Evolutionary conservation across 257 asterid genomes (phyloP).

Genomic region (Scutellaria minor): DNA sequence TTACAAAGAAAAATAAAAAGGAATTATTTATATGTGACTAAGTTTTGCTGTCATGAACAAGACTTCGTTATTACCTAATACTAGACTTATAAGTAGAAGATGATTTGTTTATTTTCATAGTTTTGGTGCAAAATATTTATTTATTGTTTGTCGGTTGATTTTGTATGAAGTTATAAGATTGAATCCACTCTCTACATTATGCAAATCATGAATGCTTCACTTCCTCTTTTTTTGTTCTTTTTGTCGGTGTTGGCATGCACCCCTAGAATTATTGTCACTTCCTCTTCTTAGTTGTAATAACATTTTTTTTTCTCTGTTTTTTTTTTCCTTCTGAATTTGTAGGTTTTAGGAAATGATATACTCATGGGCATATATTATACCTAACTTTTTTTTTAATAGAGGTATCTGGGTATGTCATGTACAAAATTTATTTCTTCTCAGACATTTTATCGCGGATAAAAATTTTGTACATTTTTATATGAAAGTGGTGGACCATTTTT

Average conservation of each 20-base stretch:
- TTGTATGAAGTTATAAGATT: slow-evolving; percentile 22
- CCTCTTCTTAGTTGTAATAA: too few species aligned
- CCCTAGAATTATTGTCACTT: too few species aligned
- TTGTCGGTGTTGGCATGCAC: slow-evolving; percentile 50
- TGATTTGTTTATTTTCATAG: neutral
- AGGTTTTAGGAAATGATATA: too few species aligned
- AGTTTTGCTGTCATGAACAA: neutral
- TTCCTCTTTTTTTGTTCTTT: neutral
- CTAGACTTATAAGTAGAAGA: neutral
- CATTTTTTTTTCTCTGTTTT: too few species aligned
- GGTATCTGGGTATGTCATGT: too few species aligned
- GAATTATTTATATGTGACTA: neutral
- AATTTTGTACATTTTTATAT: too few species aligned
- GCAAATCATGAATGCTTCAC: slow-evolving; percentile 47
- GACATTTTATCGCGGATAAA: too few species aligned
- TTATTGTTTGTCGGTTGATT: slow-evolving; percentile 35
- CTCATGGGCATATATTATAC: too few species aligned
- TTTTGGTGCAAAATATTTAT: neutral
- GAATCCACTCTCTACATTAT: slow-evolving; percentile 33
- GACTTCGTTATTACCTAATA: neutral
- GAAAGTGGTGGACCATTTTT: too few species aligned
- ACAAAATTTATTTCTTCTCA: too few species aligned
- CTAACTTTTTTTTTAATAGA: too few species aligned
- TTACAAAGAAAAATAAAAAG: neutral
- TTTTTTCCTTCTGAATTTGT: too few species aligned